Evolutionary conservation across 2,329 filamentous ascomycete species (phyloP).

Genomic region (Neofusicoccum cordaticola): DNA sequence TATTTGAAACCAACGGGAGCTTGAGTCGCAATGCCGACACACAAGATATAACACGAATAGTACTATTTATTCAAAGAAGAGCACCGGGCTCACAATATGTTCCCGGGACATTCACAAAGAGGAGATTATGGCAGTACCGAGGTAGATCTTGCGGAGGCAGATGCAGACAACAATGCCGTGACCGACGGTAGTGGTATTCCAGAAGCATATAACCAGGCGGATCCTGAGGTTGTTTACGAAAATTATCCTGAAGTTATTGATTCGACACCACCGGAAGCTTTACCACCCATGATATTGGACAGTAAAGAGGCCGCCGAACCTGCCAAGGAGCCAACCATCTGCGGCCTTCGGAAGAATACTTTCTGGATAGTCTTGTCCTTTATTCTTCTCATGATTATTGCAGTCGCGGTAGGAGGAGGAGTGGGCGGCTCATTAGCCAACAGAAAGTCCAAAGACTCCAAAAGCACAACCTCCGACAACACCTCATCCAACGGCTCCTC

Average conservation of each 20-base stretch:
- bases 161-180: not conserved
- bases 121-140: not conserved
- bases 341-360: not conserved
- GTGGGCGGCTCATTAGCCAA: not conserved
- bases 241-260: not conserved
- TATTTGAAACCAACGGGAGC: too few species aligned
- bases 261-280: not conserved
- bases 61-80: too few species aligned
- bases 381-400: not conserved
- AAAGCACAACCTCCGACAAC: not conserved
- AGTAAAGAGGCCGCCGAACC: not conserved
- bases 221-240: not conserved
- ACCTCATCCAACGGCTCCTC: not conserved
- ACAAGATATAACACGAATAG: too few species aligned
- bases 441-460: not conserved
- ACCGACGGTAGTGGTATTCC: not conserved
- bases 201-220: not conserved
- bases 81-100: too few species aligned
- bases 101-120: too few species aligned
- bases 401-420: not conserved
- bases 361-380: not conserved
- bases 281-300: not conserved
- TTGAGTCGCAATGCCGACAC: too few species aligned
- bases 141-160: not conserved
- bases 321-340: not conserved